phyloP scores from a whole-genome alignment of 306 rosid genomes.

The Trifolium repens region DNA sequence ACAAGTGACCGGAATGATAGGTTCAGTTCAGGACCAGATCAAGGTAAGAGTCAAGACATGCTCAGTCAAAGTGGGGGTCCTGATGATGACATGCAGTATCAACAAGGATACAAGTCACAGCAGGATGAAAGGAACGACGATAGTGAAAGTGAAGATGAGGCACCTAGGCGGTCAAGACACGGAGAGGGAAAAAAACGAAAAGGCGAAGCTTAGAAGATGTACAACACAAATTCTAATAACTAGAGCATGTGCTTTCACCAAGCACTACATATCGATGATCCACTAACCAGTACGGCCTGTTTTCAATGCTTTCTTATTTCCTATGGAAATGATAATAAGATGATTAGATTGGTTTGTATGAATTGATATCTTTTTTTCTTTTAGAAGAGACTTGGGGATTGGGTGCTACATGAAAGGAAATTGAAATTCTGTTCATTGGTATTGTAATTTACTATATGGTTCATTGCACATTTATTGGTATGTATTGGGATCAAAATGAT shows the following conservation, averaged over 20 bases:
- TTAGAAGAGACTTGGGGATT: too few species aligned
- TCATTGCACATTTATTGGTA: slow-evolving; percentile 25
- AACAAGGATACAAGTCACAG: slow-evolving; percentile 62
- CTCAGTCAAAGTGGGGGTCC: slow-evolving; percentile 67
- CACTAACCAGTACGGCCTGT: slow-evolving; percentile 48
- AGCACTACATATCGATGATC: slow-evolving; percentile 25
- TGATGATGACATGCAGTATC: slow-evolving; percentile 69
- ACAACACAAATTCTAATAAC: slow-evolving; percentile 55
- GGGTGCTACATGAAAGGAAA: slow-evolving; percentile 24
- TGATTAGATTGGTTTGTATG: slow-evolving; percentile 25
- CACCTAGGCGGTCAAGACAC: slow-evolving; percentile 95
- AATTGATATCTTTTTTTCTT: background rate
- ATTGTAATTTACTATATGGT: slow-evolving; percentile 27
- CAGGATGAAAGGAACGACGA: slow-evolving; percentile 81
- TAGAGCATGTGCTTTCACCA: slow-evolving; percentile 44
- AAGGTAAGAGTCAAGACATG: slow-evolving; percentile 72
- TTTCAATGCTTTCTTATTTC: slow-evolving; percentile 39
- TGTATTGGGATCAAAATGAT: slow-evolving; percentile 24
- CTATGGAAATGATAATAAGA: slow-evolving; percentile 32
- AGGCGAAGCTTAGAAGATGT: slow-evolving; percentile 70
- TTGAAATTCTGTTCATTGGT: slow-evolving; percentile 28
- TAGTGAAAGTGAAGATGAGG: slow-evolving; percentile 96
- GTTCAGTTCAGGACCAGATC: slow-evolving; percentile 67
- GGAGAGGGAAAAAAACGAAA: slow-evolving; percentile 95
- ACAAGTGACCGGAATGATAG: slow-evolving; percentile 72